Conservation (phyloP, 768 basidiomycete species). For the Boletus insuetus region DNA sequence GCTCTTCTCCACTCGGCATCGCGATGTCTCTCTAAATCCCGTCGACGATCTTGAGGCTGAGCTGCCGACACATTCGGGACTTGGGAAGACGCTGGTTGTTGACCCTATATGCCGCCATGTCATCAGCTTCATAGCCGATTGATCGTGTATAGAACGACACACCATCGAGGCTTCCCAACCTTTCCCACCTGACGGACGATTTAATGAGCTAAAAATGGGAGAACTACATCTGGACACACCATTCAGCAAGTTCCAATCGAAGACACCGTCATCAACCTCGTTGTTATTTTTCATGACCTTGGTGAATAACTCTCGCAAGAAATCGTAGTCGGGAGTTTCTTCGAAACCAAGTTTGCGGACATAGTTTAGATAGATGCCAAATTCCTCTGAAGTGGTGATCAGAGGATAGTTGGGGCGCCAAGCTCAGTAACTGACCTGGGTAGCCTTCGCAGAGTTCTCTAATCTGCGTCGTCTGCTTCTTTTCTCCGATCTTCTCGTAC, state of each 20-base stretch:
- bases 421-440: constrained; percentile 59
- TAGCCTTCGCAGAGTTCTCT: constrained; percentile 96
- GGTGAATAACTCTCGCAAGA: constrained; percentile 89
- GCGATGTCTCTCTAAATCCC: constrained; percentile 49
- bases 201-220: constrained; percentile 6
- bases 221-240: constrained; percentile 39
- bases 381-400: constrained; percentile 70
- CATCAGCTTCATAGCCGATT: constrained; percentile 6
- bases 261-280: constrained; percentile 90
- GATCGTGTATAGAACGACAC: constrained; percentile 29
- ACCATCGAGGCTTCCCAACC: constrained; percentile 90
- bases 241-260: constrained; percentile 95
- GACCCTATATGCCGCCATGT: constrained; percentile 39
- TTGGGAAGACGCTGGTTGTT: constrained; percentile 63
- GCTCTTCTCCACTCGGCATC: constrained; percentile 64
- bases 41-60: constrained; percentile 56
- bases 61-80: constrained; percentile 53
- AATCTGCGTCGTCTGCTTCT: constrained; percentile 98
- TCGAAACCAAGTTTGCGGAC: constrained; percentile 99
- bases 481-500: constrained; percentile 99
- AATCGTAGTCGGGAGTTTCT: constrained; percentile 98
- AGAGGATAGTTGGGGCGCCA: constrained; percentile 1
- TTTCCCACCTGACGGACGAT: constrained; percentile 61
- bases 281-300: constrained; percentile 91
- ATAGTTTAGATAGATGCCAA: constrained; percentile 97